A percentile compares a stretch with the other conserved stretches of the same genome.
Evolutionary conservation across 257 asterid genomes (phyloP).

Genomic region (Dorcoceras hygrometricum): DNA sequence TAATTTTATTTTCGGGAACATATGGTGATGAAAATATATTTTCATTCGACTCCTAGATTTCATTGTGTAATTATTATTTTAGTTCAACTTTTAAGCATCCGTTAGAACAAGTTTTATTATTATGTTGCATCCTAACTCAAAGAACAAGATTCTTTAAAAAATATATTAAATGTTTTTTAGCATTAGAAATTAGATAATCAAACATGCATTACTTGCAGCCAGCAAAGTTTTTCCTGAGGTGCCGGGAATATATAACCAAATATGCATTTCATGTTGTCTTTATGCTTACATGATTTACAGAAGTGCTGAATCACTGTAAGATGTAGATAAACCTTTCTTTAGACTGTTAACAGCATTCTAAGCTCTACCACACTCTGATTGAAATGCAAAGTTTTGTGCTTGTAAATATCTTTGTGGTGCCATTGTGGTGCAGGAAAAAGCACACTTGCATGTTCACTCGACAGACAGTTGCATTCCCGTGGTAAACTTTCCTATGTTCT

Average conservation of each 20-base stretch:
- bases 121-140: no score
- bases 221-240: background rate
- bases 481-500: constrained; percentile 92
- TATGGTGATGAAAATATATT: no score
- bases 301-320: background rate
- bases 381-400: background rate
- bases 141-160: no score
- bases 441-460: constrained; percentile 89
- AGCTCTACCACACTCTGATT: background rate
- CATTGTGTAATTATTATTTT: no score
- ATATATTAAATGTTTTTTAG: no score
- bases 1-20: background rate
- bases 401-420: constrained; percentile 12
- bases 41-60: no score
- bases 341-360: constrained; percentile 4
- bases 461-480: constrained; percentile 71
- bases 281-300: background rate
- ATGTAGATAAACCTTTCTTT: background rate
- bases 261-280: background rate
- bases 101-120: no score
- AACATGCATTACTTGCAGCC: background rate
- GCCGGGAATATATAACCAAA: background rate
- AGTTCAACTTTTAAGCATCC: no score
- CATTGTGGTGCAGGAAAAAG: constrained; percentile 70
- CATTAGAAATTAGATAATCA: no score